Evolutionary conservation across 1,284 basidiomycete species (phyloP), one percentile per base, ranked within the genome.

Genomic region (Paramarasmius palmivorus): DNA sequence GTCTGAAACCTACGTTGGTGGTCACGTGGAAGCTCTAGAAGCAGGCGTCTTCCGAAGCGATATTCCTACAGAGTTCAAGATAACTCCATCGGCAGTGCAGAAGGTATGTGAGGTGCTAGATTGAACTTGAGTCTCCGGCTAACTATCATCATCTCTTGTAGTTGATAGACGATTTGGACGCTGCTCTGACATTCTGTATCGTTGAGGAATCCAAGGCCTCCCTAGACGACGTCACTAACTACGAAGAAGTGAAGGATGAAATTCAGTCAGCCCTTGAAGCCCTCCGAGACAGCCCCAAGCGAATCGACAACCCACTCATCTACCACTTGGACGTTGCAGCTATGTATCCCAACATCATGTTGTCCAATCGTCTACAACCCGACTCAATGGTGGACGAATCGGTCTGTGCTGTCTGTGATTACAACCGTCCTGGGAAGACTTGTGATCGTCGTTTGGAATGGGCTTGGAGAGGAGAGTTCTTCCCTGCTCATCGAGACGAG

Each of bases 291-390:
- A 85, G 92, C 49, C 96, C 97, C 0, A 81, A 84, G 50, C 91
- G 95, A 17, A 81, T 83, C 50, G 96, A 98, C 74, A 89, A 87
- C 22, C 97, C 97, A 0, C 84, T 99, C 61, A 99, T 99, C 67
- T 99, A 99, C 73, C 97, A 99, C 73, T 75, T 99, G 66, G 97
- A 99, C 67, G 97, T 99, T 58, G 97, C 97, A 1, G 97, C 97
- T 61, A 99, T 99, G 97, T 99, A 99, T 68, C 97, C 97, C 55
- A 99, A 99, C 74, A 99, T 99, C 84, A 99, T 99, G 97, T 90
- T 99, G 77, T 98, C 95, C 26, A 99, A 99, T 70, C 92, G 97
- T 52, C 82, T 99, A 2, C 97, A 99, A 65, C 97, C 97, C 2
- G 97, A 99, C 71, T 97, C 97, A 1, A 92, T 99, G 71, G 92